Evolutionary conservation across 352 stramenopile species (phyloP).

Genomic region (Pythium volutum): DNA sequence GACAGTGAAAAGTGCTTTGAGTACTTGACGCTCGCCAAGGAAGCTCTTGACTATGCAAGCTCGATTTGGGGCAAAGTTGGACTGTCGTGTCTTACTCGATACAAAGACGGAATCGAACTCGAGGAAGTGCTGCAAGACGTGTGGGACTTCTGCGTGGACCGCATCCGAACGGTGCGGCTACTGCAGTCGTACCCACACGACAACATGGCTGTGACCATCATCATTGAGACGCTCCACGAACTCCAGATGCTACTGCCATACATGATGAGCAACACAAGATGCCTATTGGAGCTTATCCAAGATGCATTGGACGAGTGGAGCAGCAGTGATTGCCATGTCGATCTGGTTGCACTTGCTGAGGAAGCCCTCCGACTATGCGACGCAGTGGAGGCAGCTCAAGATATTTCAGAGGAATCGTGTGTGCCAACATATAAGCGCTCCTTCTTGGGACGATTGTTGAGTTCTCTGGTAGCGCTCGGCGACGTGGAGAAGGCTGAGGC

Average conservation of each 20-base stretch:
- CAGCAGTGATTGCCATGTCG: conserved; percentile 28
- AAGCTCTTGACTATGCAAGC: conserved; percentile 44
- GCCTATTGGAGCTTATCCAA: conserved; percentile 47
- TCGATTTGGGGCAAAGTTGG: conserved; percentile 66
- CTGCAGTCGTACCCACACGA: conserved; percentile 13
- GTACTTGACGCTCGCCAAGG: conserved; percentile 53
- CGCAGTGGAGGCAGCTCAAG: conserved; percentile 34
- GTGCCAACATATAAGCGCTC: conserved; percentile 39
- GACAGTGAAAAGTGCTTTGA: conserved; percentile 48
- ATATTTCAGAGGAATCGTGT: conserved; percentile 26
- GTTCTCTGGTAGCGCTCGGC: conserved; percentile 38
- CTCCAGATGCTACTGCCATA: conserved; percentile 76
- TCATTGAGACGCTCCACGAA: conserved; percentile 58
- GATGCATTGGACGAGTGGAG: conserved; percentile 52
- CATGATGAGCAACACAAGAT: conserved; percentile 37
- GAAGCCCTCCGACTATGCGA: conserved; percentile 61
- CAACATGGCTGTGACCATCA: conserved; percentile 9
- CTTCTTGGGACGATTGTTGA: conserved; percentile 45
- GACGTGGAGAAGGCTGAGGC: conserved; percentile 61
- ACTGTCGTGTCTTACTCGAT: conserved; percentile 58
- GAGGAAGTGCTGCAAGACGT: conserved; percentile 76
- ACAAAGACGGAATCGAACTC: conserved; percentile 60
- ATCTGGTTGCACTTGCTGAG: conserved; percentile 50
- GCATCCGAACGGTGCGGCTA: conserved; percentile 50
- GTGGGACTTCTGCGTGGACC: conserved; percentile 75